These are phyloP conservation scores for Psidium guajava DNA, from an alignment of 345 rosid genomes.

Conservation along the genomic window DNA sequence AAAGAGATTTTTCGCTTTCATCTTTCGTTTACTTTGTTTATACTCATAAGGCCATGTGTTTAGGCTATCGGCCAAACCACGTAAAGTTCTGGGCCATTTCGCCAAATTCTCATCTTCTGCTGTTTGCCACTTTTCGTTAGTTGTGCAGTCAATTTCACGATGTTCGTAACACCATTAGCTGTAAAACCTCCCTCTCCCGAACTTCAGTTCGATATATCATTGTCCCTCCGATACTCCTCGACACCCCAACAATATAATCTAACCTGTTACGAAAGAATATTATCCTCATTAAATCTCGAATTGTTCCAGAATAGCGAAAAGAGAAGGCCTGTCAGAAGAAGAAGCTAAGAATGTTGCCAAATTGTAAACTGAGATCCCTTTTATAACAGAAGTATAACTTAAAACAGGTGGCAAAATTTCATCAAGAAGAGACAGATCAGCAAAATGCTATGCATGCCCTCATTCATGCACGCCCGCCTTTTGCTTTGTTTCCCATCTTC, in stretches of 20 bases:
- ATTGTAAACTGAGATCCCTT: neutral
- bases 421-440: neutral
- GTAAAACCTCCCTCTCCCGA: neutral
- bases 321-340: neutral
- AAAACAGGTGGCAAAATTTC: neutral
- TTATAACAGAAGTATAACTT: neutral
- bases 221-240: neutral
- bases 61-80: neutral
- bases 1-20: neutral
- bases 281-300: neutral
- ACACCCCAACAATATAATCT: neutral
- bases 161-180: neutral
- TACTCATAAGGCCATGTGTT: neutral
- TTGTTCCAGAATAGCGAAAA: neutral
- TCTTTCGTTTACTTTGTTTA: neutral
- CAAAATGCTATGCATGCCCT: neutral
- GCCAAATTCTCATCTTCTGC: neutral
- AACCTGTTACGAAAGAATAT: neutral
- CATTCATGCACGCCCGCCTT: conserved; percentile 12
- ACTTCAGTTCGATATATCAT: neutral
- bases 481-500: conserved; percentile 25
- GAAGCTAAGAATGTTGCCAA: neutral
- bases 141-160: neutral
- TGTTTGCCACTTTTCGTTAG: neutral
- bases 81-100: neutral